A percentile compares a stretch with the other conserved stretches of the same genome.
Conservation (phyloP, 768 basidiomycete genomes). For the Leccinellum luteum region DNA sequence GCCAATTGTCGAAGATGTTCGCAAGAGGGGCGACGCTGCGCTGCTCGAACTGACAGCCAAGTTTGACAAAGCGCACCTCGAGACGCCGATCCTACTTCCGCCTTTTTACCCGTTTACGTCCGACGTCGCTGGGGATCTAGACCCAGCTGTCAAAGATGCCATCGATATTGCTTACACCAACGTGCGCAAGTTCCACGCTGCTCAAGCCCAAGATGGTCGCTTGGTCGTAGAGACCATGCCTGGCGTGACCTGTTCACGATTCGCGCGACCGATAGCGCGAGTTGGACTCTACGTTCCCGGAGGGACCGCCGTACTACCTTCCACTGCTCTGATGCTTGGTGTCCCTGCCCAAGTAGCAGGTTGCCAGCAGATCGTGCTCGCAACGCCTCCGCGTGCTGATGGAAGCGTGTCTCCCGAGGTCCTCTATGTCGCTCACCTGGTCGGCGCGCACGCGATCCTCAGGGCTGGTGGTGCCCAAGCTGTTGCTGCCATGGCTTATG, state of each 20-base stretch:
- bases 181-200: slow-evolving; percentile 87
- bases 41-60: slow-evolving; percentile 88
- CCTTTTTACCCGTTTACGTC: slow-evolving; percentile 55
- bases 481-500: slow-evolving; percentile 93
- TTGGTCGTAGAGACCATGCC: slow-evolving; percentile 96
- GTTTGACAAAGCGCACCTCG: slow-evolving; percentile 81
- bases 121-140: slow-evolving; percentile 57
- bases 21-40: slow-evolving; percentile 79
- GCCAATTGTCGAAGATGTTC: slow-evolving; percentile 90
- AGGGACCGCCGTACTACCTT: slow-evolving; percentile 93
- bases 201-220: slow-evolving; percentile 69
- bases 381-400: slow-evolving; percentile 93
- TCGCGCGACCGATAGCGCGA: slow-evolving; percentile 91
- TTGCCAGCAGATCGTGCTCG: slow-evolving; percentile 87
- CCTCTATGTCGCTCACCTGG: slow-evolving; percentile 90
- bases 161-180: slow-evolving; percentile 92
- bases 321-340: slow-evolving; percentile 96
- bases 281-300: slow-evolving; percentile 98
- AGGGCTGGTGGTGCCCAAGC: slow-evolving; percentile 98
- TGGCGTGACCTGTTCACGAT: slow-evolving; percentile 93
- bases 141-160: slow-evolving; percentile 65
- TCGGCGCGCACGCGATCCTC: slow-evolving; percentile 87
- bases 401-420: slow-evolving; percentile 96
- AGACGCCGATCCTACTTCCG: slow-evolving; percentile 68
- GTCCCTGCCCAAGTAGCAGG: slow-evolving; percentile 97